These are phyloP conservation scores for Dictyostelium brefeldianum DNA, from an alignment of 78 protist species.

Conservation along the genomic window DNA sequence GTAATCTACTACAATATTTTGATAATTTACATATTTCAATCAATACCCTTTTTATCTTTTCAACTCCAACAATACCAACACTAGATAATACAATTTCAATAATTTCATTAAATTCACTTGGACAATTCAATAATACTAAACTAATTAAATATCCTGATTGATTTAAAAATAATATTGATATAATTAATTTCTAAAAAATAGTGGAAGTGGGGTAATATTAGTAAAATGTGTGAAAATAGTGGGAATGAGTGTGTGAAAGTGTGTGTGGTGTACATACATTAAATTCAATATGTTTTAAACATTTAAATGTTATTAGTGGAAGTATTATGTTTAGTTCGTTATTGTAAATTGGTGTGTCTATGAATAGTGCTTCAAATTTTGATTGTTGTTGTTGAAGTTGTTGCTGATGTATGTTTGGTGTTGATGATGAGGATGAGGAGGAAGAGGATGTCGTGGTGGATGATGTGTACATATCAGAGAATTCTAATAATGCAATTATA, in stretches of 20 bases:
- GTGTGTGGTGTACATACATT: constrained; percentile 35
- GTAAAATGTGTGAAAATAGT: too few species aligned
- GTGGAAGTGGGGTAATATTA: too few species aligned
- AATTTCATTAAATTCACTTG: constrained; percentile 36
- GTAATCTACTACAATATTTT: constrained; percentile 10
- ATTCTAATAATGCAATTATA: constrained; percentile 24
- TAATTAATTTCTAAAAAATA: constrained; percentile 5
- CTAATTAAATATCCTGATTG: constrained; percentile 23
- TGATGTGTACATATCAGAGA: neutral
- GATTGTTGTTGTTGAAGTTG: neutral
- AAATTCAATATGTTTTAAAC: constrained; percentile 18
- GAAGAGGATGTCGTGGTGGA: neutral
- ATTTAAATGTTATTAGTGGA: constrained; percentile 14
- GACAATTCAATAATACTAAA: constrained; percentile 2
- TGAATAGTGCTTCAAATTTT: constrained; percentile 4
- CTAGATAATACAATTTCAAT: constrained; percentile 17
- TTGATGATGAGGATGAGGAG: neutral
- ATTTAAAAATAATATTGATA: constrained; percentile 39
- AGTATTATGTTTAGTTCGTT: constrained; percentile 28
- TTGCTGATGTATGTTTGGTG: neutral
- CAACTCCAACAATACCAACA: constrained; percentile 22
- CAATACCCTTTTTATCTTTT: constrained; percentile 19
- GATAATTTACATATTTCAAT: constrained; percentile 42
- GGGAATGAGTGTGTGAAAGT: too few species aligned
- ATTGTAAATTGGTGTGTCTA: constrained; percentile 44